Evolutionary conservation across 1,284 basidiomycete genomes (phyloP).

Genomic region (Gymnopus androsaceus): DNA sequence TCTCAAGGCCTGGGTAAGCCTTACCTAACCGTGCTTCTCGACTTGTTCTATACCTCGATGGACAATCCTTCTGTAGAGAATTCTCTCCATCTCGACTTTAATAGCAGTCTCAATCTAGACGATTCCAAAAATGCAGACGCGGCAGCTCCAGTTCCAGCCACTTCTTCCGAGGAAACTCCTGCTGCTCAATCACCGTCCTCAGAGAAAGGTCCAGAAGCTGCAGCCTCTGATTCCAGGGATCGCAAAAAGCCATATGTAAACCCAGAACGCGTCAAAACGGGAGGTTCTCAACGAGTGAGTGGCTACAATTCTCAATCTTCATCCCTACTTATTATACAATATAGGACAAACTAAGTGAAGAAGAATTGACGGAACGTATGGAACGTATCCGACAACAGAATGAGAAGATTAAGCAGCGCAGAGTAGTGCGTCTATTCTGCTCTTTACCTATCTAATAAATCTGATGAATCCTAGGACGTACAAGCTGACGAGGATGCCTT

Average conservation of each 20-base stretch:
- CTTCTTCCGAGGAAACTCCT: conserved; percentile 16
- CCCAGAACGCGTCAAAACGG: conserved; percentile 76
- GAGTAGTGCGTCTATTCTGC: conserved; percentile 45
- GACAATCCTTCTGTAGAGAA: conserved; percentile 45
- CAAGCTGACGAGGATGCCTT: conserved; percentile 79
- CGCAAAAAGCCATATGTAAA: conserved; percentile 73
- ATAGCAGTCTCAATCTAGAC: conserved; percentile 42
- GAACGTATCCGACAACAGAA: conserved; percentile 74
- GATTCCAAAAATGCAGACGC: conserved; percentile 14
- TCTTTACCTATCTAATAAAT: conserved; percentile 8
- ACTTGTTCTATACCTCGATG: conserved; percentile 26
- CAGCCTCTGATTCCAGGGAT: conserved; percentile 27
- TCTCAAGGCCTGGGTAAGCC: too few relatives aligned
- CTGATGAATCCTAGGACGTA: conserved; percentile 53
- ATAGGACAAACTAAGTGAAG: conserved; percentile 76
- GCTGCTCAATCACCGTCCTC: conserved; percentile 15
- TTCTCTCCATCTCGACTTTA: conserved; percentile 69
- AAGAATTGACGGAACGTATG: conserved; percentile 73
- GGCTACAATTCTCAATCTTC: conserved; percentile 4
- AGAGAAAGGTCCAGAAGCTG: conserved; percentile 4
- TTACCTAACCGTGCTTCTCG: not conserved
- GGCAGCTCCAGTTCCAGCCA: conserved; percentile 10
- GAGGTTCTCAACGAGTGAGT: conserved; percentile 69
- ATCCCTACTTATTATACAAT: conserved; percentile 19
- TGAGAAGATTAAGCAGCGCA: conserved; percentile 78